These are phyloP conservation scores for Silybum marianum DNA, from an alignment of 129 eudicot genomes.

Conservation along the genomic window DNA sequence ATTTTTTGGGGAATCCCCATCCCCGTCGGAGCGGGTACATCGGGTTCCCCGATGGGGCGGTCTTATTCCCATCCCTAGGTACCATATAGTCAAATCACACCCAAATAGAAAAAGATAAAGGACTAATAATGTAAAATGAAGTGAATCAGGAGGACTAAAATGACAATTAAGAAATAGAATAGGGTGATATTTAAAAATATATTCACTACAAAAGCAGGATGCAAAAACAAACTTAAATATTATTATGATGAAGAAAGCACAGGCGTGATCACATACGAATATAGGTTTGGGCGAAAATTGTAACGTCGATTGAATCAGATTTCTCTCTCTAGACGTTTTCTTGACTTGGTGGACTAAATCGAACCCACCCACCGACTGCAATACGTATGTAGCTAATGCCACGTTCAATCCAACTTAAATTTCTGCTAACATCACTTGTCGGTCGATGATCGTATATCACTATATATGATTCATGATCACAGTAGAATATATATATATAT, in stretches of 20 bases:
- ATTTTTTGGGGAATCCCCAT: too few relatives aligned
- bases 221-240: constrained; percentile 5
- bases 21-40: too few relatives aligned
- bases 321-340: constrained; percentile 16
- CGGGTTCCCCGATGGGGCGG: too few relatives aligned
- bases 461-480: background rate
- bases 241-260: background rate
- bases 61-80: too few relatives aligned
- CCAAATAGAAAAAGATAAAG: background rate
- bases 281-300: constrained; percentile 15
- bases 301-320: constrained; percentile 22
- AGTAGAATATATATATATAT: background rate
- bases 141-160: background rate
- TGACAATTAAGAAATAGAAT: background rate
- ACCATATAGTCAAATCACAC: too few relatives aligned
- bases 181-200: background rate
- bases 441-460: background rate
- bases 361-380: constrained; percentile 8
- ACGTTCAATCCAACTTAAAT: constrained; percentile 15
- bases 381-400: constrained; percentile 26
- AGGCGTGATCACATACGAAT: constrained; percentile 23
- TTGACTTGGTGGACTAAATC: constrained; percentile 3
- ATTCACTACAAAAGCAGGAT: background rate
- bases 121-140: background rate
- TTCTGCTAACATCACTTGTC: constrained; percentile 27